These are phyloP conservation scores for Monosporascus sp. DNA, from an alignment of 2,329 filamentous ascomycete species.

Conservation along the genomic window DNA sequence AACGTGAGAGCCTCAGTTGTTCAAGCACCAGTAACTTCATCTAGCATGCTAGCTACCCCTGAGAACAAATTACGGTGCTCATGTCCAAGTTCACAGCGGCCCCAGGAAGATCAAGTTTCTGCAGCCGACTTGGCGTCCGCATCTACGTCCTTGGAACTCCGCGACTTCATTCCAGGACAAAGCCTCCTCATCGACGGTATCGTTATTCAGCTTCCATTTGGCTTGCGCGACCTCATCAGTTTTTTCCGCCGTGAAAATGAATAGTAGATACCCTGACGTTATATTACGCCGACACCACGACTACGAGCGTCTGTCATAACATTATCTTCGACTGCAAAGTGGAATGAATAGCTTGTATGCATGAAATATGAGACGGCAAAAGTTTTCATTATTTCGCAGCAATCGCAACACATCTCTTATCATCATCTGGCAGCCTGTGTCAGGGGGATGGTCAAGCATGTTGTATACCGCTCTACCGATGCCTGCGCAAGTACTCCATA, in stretches of 20 bases:
- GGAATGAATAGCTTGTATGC: no score
- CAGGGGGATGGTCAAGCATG: no score
- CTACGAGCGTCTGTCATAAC: no score
- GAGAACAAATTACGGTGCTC: slow-evolving; percentile 25
- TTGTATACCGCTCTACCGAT: no score
- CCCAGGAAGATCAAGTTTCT: slow-evolving; percentile 21
- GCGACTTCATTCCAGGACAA: slow-evolving; percentile 26
- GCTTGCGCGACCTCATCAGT: slow-evolving; percentile 24
- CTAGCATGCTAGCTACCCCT: slow-evolving; percentile 26
- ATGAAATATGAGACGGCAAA: no score
- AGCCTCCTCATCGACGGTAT: slow-evolving; percentile 26
- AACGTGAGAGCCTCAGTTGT: slow-evolving; percentile 31
- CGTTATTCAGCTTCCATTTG: slow-evolving; percentile 28
- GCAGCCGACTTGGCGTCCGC: slow-evolving; percentile 25
- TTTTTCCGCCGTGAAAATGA: slow-evolving; percentile 29
- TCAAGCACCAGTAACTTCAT: slow-evolving; percentile 24
- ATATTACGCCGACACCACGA: no score
- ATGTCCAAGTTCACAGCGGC: slow-evolving; percentile 28
- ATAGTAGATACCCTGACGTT: slow-evolving; percentile 20
- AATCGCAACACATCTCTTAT: no score
- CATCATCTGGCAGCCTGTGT: no score
- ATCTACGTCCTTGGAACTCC: slow-evolving; percentile 25
- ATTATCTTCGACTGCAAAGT: no score
- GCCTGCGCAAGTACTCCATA: no score
- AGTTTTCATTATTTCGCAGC: no score